Evolutionary conservation across 2,329 filamentous ascomycete genomes (phyloP).

Genomic region (Zymoseptoria crescenta): DNA sequence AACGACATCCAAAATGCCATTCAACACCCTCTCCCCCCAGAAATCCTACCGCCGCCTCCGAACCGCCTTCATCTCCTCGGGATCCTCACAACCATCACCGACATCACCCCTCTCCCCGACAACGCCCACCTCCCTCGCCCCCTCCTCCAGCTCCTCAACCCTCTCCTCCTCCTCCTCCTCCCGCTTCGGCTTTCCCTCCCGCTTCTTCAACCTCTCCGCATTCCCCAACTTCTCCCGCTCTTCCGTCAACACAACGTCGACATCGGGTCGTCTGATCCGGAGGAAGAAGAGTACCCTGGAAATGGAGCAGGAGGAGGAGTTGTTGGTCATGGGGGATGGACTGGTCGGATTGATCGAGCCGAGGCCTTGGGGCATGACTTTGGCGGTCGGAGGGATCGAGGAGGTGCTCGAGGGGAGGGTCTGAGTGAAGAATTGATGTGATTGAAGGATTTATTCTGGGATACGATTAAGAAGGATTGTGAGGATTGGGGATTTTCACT

Average conservation of each 20-base stretch:
- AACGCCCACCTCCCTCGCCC: background rate
- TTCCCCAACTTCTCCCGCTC: conserved; percentile 14
- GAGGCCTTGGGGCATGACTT: conserved; percentile 19
- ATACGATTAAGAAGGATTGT: too few relatives aligned
- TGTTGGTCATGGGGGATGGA: conserved; percentile 13
- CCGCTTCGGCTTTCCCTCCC: conserved; percentile 5
- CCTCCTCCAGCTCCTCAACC: background rate
- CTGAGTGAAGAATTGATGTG: background rate
- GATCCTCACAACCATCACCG: conserved; percentile 1
- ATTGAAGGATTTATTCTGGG: background rate
- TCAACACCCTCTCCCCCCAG: conserved; percentile 15
- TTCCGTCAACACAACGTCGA: conserved; percentile 7
- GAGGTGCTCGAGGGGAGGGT: conserved; percentile 24
- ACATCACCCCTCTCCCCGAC: conserved; percentile 2
- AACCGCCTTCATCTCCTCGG: conserved; percentile 19
- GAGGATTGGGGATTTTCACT: background rate
- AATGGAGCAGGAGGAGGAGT: conserved; percentile 27
- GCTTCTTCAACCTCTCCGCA: conserved; percentile 3
- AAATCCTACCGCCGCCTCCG: conserved; percentile 24
- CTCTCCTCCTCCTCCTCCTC: conserved; percentile 12
- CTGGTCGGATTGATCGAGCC: conserved; percentile 26
- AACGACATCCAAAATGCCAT: conserved; percentile 8
- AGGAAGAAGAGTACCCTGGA: conserved; percentile 26
- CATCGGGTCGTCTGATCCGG: conserved; percentile 12
- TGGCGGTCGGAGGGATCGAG: conserved; percentile 24